Base-by-base conservation (phyloP, 495 filamentous ascomycete species). In the Penicillium angulare region DNA sequence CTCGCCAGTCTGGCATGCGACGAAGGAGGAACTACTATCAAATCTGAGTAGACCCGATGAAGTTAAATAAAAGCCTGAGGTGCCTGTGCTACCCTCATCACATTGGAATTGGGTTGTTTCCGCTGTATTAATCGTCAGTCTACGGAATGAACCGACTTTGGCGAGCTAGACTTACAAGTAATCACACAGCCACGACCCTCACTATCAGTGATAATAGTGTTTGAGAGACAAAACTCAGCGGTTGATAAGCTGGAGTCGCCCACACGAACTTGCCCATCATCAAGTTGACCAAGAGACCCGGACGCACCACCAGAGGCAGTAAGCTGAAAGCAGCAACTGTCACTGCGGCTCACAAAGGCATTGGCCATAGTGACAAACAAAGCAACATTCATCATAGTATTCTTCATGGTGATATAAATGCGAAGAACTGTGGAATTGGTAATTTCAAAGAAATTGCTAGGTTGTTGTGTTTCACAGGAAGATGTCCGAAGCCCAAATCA, bases 91-190 rank as follows among this genome's bases (percentile, higher is more conserved):
- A 50, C 80, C 81, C 18, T 65, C 49, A 49, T 87, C 84, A 61
- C 86, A 89, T 61, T 88, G 85, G 39, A 81, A 80, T 52, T 88
- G 82, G n/a, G 77, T 78, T 3, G 79, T 82, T 3, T 77, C 72
- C 5, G 76, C 76, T 81, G 47, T 13, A 54, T 18, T 52, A 40
- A 31, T 58, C 52, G 21, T 50, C 56, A 48, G 47, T 27, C 23
- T 23, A 16, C 36, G 20, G 21, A 34, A 2, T 16, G 16, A 0
- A 6, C 27, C 16, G 24, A 39, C 8, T 52, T 23, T 61, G 52
- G 24, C 36, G 13, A 15, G 8, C 15, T 15, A 22, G 15, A 60
- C 66, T 67, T 55, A 81, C 77, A 60, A 24, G 81, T 85, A 23
- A 85, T 54, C 48, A 85, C 78, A 48, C 82, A 86, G 26, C 81